Base-by-base conservation (phyloP, 1,139 yeast genomes). In the Saccharomycopsis crataegensis region DNA sequence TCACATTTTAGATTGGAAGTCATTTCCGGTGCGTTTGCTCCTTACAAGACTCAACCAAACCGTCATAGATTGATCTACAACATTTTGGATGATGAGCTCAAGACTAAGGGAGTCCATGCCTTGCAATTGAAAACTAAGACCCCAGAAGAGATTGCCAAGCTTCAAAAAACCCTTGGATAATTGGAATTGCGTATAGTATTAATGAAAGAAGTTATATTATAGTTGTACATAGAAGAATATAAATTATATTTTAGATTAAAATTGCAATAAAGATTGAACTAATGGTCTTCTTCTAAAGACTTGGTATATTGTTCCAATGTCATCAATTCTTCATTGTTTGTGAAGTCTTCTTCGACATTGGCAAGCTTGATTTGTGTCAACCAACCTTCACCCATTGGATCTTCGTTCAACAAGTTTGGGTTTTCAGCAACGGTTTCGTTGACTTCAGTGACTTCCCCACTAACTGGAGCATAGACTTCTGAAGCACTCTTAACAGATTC, bases 341-440 rank as follows among this genome's bases (percentile, higher is more conserved):
- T 42, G 9, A 43, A 50, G 34, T 43, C 55, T 6, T 50, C 53
- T 14, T 55, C 61, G 44, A 50, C 52, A 58, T 77, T 73, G 44
- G 67, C 58, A 59, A 84, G 71, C 71, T 82, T 76, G 64, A 88
- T 71, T 72, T 89, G 88, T 57, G 88, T 88, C 61, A 93, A 80
- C 97, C 97, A 93, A 40, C 95, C 98, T 57, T 81, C 83, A 55
- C 96, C 97, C 81, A 86, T 77, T 53, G 99, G 97, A 65, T 90
- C 97, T 60, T 75, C 70, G 73, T 91, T 93, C 65, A 94, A 81
- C 62, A 88, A 72, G 59, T 82, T 82, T 38, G 99, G 97, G 59
- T 76, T 74, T 54, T 79, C 80, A 61, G 80, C 85, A 62, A 93
- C 77, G 28, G 63, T 69, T 46, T 73, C 76, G 72, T 93, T 94